Base-by-base conservation (phyloP, 768 basidiomycete species). In the Suillus paluster region DNA sequence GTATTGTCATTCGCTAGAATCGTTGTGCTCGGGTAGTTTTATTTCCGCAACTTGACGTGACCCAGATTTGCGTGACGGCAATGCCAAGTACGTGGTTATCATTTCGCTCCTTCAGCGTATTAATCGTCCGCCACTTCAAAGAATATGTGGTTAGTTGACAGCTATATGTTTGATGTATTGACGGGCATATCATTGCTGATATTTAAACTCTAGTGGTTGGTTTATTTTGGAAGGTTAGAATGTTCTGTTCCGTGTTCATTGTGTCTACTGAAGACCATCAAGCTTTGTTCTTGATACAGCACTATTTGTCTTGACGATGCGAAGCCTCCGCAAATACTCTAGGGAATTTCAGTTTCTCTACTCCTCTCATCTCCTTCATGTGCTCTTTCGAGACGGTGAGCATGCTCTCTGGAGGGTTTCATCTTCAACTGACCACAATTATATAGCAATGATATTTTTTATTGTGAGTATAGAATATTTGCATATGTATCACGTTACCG, bases 321-420 rank as follows among this genome's bases (percentile, higher is more conserved):
- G 41, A 46, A 61, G 60, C 48, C 60, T 63, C n/a, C 45, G 45
- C 14, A 55, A 19, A 56, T 54, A 63, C 38, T 56, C 60, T 5
- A 33, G 38, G 27, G 42, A 46, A 12, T 46, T 42, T 17, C 15
- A 12, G 17, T 25, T 12, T 12, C 60, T 48, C 10, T 61, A 61
- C 45, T 54, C 45, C 2, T 63, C 63, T 27, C 4, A 8, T 36
- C 60, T 63, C 11, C 27, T 61, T n/a, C 25, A 57, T 38, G 2
- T 38, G 10, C 59, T 63, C n/a, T 19, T 38, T 46, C 52, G 53
- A 55, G 63, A 63, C 15, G 63, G 63, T 63, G 46, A 38, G 63
- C 39, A 1, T 30, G 4, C 17, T 34, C 17, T 17, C 1, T 36
- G 23, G 27, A 25, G 23, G 5, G 3, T 36, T 25, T 25, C 38